phyloP scores from a whole-genome alignment of 1,139 yeast species.

The Komagataea norvegica region DNA sequence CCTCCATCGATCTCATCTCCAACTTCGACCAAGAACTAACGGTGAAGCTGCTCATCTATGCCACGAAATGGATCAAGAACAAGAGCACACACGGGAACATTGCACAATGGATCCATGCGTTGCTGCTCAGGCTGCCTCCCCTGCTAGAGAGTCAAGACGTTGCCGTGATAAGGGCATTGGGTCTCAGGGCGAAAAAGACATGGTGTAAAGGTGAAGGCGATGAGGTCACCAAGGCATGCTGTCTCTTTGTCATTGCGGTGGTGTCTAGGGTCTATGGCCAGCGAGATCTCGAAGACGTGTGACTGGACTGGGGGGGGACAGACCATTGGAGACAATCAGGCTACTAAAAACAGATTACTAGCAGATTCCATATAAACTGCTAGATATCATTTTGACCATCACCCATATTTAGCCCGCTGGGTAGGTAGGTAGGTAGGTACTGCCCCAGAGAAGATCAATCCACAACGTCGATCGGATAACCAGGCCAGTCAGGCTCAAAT shows the following conservation, averaged over 20 bases:
- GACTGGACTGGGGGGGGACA: not conserved
- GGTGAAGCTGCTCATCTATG: conserved; percentile 19
- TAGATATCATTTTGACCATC: too few relatives aligned
- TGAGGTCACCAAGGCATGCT: not conserved
- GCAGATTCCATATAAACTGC: too few relatives aligned
- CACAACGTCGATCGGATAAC: too few relatives aligned
- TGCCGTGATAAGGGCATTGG: conserved; percentile 20
- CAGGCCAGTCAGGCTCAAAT: too few relatives aligned
- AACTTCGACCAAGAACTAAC: conserved; percentile 22
- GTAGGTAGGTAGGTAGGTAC: too few relatives aligned
- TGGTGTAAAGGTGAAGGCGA: conserved; percentile 7
- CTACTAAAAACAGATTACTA: too few relatives aligned
- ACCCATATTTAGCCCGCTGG: too few relatives aligned
- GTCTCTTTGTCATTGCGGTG: not conserved
- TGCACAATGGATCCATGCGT: conserved; percentile 19
- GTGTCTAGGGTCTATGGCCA: not conserved
- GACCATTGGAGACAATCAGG: too few relatives aligned
- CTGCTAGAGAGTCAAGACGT: conserved; percentile 19
- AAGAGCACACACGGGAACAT: conserved; percentile 15
- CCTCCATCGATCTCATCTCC: conserved; percentile 14
- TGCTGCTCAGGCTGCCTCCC: conserved; percentile 16
- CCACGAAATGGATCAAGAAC: conserved; percentile 19
- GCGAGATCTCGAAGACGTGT: not conserved
- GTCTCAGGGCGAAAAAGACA: conserved; percentile 13
- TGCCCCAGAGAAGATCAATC: too few relatives aligned